Evolutionary conservation across 768 basidiomycete genomes (phyloP).

Genomic region (Ramaria sp.): DNA sequence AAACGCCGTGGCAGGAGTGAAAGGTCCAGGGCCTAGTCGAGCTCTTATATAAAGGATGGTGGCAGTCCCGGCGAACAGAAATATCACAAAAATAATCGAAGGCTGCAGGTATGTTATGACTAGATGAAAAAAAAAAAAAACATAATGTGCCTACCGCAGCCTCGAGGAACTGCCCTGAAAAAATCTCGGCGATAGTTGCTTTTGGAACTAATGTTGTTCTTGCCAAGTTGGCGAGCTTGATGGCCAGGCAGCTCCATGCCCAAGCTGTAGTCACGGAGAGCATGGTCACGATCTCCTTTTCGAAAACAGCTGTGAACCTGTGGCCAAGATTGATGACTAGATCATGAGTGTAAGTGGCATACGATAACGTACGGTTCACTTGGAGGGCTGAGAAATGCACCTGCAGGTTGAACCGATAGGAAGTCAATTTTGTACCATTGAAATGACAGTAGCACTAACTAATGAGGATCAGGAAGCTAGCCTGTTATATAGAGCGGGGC

Average conservation of each 20-base stretch:
- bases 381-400: slow-evolving; percentile 56
- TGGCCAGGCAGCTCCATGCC: slow-evolving; percentile 60
- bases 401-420: slow-evolving; percentile 20
- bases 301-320: neutral
- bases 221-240: slow-evolving; percentile 49
- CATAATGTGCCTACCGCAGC: slow-evolving; percentile 20
- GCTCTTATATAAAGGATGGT: slow-evolving; percentile 52
- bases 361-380: slow-evolving; percentile 51
- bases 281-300: neutral
- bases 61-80: slow-evolving; percentile 50
- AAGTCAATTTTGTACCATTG: neutral
- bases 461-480: slow-evolving; percentile 53
- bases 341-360: slow-evolving; percentile 44
- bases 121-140: neutral
- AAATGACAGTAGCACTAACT: slow-evolving; percentile 24
- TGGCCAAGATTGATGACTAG: slow-evolving; percentile 23
- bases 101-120: slow-evolving; percentile 29
- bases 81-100: slow-evolving; percentile 46
- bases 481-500: slow-evolving; percentile 25
- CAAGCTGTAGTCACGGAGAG: neutral
- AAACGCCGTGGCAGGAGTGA: slow-evolving; percentile 43
- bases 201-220: slow-evolving; percentile 32
- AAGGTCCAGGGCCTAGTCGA: slow-evolving; percentile 52
- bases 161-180: slow-evolving; percentile 50
- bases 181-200: slow-evolving; percentile 28